Evolutionary conservation across 1,284 basidiomycete genomes (phyloP), one percentile per base, ranked within the genome.

Genomic region (Heimioporus punctisporus): DNA sequence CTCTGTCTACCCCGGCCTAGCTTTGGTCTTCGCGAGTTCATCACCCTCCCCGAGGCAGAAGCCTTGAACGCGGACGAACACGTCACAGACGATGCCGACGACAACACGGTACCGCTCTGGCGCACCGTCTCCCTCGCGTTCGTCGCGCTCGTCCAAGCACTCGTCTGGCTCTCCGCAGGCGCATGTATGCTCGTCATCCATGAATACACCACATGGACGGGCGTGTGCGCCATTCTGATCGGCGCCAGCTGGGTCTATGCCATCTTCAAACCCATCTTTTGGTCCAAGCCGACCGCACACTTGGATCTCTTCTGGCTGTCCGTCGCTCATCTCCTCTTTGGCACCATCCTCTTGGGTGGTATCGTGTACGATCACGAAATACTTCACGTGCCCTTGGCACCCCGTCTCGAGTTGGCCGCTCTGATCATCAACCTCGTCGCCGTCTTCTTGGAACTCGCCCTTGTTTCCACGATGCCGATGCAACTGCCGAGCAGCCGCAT

Each of bases 121-220:
- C 79, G 81, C 43, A 82, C 81, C 6, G 56, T 83, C 37, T 58
- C 81, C 10, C 76, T 90, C 23, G 75, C 78, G 1, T 72, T 76
- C 48, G 57, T 77, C n/a, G 74, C 77, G 6, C 71, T 83, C 51
- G 19, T 71, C 4, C 74, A 80, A 54, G 65, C 74, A 0, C 63
- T 81, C 6, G 58, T 68, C 4, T 84, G 82, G 82, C 58, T 79
- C 6, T 71, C 70, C 26, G 61, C 72, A 0, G 76, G 73, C 21
- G 71, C 73, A 19, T 81, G 75, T 56, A 58, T 55, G 19, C 53
- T 74, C n/a, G 54, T 71, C 34, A 63, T 70, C 5, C 58, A 60
- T 46, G 64, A 65, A 6, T 46, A 55, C 0, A 55, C 68, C 41
- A 34, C 60, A 0, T 67, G 70, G 61, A 54, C 49, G 9, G 66